These are phyloP conservation scores for Fusarium torulosum DNA, from an alignment of 2,329 filamentous ascomycete genomes.

Conservation along the genomic window DNA sequence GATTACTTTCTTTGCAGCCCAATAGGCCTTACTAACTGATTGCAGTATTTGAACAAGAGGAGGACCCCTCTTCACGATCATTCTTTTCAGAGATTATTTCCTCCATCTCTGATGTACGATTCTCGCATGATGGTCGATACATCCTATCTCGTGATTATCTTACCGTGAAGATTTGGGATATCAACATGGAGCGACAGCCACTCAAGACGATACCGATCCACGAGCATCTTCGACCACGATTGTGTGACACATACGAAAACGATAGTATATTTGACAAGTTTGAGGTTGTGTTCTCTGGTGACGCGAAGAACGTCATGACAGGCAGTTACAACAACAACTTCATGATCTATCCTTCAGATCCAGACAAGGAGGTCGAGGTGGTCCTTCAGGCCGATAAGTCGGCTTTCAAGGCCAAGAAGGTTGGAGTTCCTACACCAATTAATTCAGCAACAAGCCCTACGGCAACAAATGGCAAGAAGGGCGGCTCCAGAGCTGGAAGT, in stretches of 20 bases:
- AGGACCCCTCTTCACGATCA: slow-evolving; percentile 94
- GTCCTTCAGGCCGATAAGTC: slow-evolving; percentile 98
- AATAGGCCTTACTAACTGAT: slow-evolving; percentile 39
- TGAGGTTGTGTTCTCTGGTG: slow-evolving; percentile 97
- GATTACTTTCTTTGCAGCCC: not conserved
- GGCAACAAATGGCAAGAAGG: slow-evolving; percentile 83
- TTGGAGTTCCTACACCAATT: slow-evolving; percentile 96
- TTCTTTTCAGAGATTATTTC: slow-evolving; percentile 99
- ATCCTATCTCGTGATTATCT: slow-evolving; percentile 98
- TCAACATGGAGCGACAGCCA: slow-evolving; percentile 98
- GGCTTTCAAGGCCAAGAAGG: slow-evolving; percentile 99
- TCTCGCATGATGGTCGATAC: slow-evolving; percentile 95
- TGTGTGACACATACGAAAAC: slow-evolving; percentile 99
- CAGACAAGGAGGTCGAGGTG: slow-evolving; percentile 95
- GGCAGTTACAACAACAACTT: slow-evolving; percentile 99
- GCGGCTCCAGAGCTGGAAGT: slow-evolving; percentile 86
- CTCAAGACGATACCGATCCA: slow-evolving; percentile 99
- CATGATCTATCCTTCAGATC: slow-evolving; percentile 99
- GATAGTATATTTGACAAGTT: slow-evolving; percentile 99
- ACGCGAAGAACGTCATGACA: slow-evolving; percentile 99
- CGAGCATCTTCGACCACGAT: slow-evolving; percentile 90
- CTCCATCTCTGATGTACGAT: slow-evolving; percentile 97
- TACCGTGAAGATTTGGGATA: slow-evolving; percentile 99
- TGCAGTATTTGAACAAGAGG: slow-evolving; percentile 97
- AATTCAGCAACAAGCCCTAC: slow-evolving; percentile 82